Conservation (phyloP, 768 basidiomycete genomes). For the Porpolomopsis calyptriformis region DNA sequence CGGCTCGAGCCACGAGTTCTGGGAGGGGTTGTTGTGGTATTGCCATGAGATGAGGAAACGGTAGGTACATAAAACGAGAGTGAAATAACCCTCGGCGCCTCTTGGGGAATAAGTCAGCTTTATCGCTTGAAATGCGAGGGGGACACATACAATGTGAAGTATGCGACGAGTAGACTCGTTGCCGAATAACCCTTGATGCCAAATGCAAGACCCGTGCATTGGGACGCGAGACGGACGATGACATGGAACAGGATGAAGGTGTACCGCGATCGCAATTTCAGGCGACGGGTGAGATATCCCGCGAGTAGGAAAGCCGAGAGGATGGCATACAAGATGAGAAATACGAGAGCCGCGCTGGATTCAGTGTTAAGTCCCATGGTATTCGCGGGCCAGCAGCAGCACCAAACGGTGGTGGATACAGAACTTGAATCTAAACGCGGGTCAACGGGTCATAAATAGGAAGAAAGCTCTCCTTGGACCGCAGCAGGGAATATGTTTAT, state of each 20-base stretch:
- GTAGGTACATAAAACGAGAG: slow-evolving; percentile 24
- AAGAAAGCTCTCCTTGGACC: background rate
- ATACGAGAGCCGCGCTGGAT: slow-evolving; percentile 22
- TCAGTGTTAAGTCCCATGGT: slow-evolving; percentile 7
- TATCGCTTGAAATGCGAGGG: background rate
- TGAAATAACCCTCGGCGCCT: slow-evolving; percentile 25
- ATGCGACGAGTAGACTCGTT: slow-evolving; percentile 22
- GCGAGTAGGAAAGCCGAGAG: slow-evolving; percentile 21
- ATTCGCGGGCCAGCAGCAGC: too few relatives aligned
- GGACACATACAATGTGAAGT: slow-evolving; percentile 18
- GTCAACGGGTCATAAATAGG: too few relatives aligned
- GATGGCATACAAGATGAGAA: slow-evolving; percentile 23
- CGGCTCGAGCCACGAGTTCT: slow-evolving; percentile 27
- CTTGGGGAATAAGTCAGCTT: slow-evolving; percentile 4
- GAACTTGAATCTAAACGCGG: background rate
- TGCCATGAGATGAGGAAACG: slow-evolving; percentile 29
- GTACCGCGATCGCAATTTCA: slow-evolving; percentile 24
- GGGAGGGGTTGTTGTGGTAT: slow-evolving; percentile 21
- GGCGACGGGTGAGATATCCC: slow-evolving; percentile 18
- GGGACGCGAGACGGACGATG: slow-evolving; percentile 24
- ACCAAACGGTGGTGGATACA: too few relatives aligned
- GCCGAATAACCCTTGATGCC: slow-evolving; percentile 22
- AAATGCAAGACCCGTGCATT: slow-evolving; percentile 26
- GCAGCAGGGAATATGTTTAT: background rate
- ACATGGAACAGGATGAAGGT: slow-evolving; percentile 25